Conservation (phyloP, 2,329 filamentous ascomycete species). For the Rutstroemia sp. region DNA sequence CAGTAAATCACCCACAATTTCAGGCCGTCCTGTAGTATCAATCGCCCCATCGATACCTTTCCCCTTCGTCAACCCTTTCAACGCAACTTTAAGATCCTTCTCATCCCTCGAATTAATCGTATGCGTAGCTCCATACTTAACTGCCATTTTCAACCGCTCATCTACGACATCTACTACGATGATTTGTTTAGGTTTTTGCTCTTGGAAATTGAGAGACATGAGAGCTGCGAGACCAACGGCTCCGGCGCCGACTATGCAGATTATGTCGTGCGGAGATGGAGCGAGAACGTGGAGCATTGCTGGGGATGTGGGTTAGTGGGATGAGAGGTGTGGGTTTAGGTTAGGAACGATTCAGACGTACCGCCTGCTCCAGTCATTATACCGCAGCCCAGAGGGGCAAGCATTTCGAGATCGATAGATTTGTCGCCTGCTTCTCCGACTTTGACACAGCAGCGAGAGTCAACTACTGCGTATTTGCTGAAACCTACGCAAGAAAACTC, state of each 20-base stretch:
- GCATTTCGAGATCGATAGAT: slow-evolving; percentile 25
- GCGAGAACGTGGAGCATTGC: slow-evolving; percentile 32
- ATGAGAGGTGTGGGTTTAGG: no score
- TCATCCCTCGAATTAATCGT: slow-evolving; percentile 14
- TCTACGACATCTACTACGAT: slow-evolving; percentile 40
- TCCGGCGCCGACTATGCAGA: slow-evolving; percentile 35
- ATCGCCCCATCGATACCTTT: slow-evolving; percentile 15
- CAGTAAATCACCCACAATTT: slow-evolving; percentile 12
- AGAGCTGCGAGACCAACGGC: slow-evolving; percentile 35
- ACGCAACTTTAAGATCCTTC: slow-evolving; percentile 8
- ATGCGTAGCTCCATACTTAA: slow-evolving; percentile 34
- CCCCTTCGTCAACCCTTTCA: slow-evolving; percentile 11
- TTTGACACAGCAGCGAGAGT: slow-evolving; percentile 21
- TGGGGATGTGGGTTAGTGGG: neutral
- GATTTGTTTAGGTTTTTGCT: slow-evolving; percentile 23
- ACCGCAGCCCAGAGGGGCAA: slow-evolving; percentile 37
- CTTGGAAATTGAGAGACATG: slow-evolving; percentile 31
- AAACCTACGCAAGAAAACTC: slow-evolving; percentile 16
- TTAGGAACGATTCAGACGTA: neutral
- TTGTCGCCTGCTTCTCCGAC: slow-evolving; percentile 11
- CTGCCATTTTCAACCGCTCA: slow-evolving; percentile 35
- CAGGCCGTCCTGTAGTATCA: slow-evolving; percentile 15
- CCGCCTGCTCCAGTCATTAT: slow-evolving; percentile 37
- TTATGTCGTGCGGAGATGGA: slow-evolving; percentile 22
- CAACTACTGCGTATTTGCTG: slow-evolving; percentile 22